Percentiles rank a stretch among this genome's conserved stretches.
Conservation (phyloP, 1,139 yeast genomes). For the Protomyces inouyei region DNA sequence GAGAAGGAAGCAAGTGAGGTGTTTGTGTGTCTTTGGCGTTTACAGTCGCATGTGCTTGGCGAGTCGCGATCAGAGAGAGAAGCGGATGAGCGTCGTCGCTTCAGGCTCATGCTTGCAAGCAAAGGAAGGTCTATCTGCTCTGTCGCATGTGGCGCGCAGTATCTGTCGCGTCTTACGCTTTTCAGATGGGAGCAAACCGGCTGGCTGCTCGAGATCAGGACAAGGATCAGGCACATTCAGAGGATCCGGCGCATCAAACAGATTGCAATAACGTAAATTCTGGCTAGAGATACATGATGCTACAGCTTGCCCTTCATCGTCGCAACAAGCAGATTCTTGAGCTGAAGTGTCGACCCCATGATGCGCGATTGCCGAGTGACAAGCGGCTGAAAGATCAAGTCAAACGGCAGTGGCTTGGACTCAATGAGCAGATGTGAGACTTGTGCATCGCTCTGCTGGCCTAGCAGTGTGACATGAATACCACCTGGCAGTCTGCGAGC, state of each 20-base stretch:
- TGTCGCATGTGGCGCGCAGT: too few species aligned
- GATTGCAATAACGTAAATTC: too few species aligned
- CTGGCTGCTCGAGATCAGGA: too few species aligned
- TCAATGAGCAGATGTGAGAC: slow-evolving; percentile 19
- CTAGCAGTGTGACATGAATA: slow-evolving; percentile 10
- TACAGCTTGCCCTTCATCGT: neutral
- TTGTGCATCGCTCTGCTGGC: neutral
- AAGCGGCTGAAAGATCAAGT: slow-evolving; percentile 19
- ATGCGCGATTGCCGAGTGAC: slow-evolving; percentile 19
- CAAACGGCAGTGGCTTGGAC: slow-evolving; percentile 10
- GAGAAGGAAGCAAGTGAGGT: neutral
- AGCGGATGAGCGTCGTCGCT: neutral
- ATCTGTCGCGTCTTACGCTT: too few species aligned
- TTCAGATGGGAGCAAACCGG: too few species aligned
- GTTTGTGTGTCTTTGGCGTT: neutral
- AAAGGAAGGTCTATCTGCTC: too few species aligned
- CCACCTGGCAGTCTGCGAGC: slow-evolving; percentile 78
- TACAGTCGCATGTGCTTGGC: neutral
- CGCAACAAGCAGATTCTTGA: slow-evolving; percentile 6
- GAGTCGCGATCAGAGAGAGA: neutral
- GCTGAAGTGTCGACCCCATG: slow-evolving; percentile 17
- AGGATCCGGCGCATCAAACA: too few species aligned
- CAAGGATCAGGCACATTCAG: too few species aligned
- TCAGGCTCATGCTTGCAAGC: neutral
- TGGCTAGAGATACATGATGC: too few species aligned